phyloP scores from a whole-genome alignment of 345 rosid genomes.

The Eucalyptus polybractea region DNA sequence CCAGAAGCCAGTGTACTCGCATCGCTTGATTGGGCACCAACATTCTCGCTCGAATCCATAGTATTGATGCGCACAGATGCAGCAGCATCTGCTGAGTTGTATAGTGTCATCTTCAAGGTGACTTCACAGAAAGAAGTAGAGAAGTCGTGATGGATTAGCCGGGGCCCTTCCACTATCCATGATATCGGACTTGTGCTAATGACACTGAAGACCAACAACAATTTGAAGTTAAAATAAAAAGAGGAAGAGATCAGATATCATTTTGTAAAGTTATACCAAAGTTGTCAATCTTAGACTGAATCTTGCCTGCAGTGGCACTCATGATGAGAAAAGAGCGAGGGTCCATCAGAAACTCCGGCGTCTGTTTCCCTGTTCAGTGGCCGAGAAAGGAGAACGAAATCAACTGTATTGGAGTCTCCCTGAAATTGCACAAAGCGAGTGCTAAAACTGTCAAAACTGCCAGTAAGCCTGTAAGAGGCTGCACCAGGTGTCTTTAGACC shows the following conservation, averaged over 20 bases:
- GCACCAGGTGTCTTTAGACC: neutral
- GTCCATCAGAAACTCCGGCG: slow-evolving; percentile 23
- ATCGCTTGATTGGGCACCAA: slow-evolving; percentile 8
- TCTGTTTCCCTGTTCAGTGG: slow-evolving; percentile 13
- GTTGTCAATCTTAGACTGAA: neutral
- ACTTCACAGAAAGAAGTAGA: slow-evolving; percentile 44
- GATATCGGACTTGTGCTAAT: slow-evolving; percentile 53
- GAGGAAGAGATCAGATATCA: neutral
- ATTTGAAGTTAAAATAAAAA: neutral
- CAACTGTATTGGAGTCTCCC: slow-evolving; percentile 42
- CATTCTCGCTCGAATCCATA: slow-evolving; percentile 10
- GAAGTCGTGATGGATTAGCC: slow-evolving; percentile 48
- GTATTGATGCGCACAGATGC: slow-evolving; percentile 37
- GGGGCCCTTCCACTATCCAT: slow-evolving; percentile 67
- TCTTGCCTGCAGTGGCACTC: slow-evolving; percentile 72
- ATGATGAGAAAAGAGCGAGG: slow-evolving; percentile 60
- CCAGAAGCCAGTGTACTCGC: slow-evolving; percentile 9
- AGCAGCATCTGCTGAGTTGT: slow-evolving; percentile 44
- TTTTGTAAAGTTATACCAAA: neutral
- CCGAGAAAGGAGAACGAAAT: slow-evolving; percentile 60
- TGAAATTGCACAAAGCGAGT: slow-evolving; percentile 12
- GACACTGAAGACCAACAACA: slow-evolving; percentile 22
- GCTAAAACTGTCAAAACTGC: neutral
- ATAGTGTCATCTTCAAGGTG: slow-evolving; percentile 43
- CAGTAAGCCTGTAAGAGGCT: neutral